Base-by-base conservation (phyloP, 176 grass and related monocot genomes). In the Bolboschoenus planiculmis region DNA sequence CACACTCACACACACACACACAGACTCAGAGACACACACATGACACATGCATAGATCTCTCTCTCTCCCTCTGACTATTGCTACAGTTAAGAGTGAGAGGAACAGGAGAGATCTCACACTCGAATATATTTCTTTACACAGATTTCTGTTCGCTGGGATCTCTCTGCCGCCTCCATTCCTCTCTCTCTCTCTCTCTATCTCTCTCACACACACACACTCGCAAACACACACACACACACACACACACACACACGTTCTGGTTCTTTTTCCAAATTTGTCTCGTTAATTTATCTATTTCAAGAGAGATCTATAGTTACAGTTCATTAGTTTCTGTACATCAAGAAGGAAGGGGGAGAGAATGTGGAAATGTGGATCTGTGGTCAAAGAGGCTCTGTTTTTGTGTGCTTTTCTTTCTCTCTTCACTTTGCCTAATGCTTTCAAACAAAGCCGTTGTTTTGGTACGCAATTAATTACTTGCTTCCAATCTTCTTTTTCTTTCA, bases 11-110 rank as follows among this genome's bases (percentile, higher is more conserved):
- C 23, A 70, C n/a, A 47, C 20, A 72, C 39, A 46, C 2, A 14
- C 18, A 55, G n/a, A n/a, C n/a, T n/a, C n/a, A n/a, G n/a, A n/a
- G n/a, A n/a, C 23, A 27, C 7, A 4, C 33, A 20, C 34, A 68
- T n/a, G 7, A 40, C 35, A 40, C 44, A 76, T 16, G 2, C 44
- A 53, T 31, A 76, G 23, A 76, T 76, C 44, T 48, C 24, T 40
- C 20, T 40, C 24, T 51, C 48, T 18, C 13, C 11, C 47, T 20
- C 13, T 53, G 53, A 46, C 10, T 78, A 15, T 54, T 64, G 54
- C 31, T 62, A 77, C 84, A 85, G 72, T 79, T 13, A 65, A 67
- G 23, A 78, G 68, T 47, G 73, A 86, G 62, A 86, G 11, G n/a
- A 43, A 81, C 44, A 76, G 37, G 35, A 71, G 56, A 63, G 55